These are phyloP conservation scores for Mikania micrantha DNA, from an alignment of 129 eudicot genomes.

Conservation along the genomic window DNA sequence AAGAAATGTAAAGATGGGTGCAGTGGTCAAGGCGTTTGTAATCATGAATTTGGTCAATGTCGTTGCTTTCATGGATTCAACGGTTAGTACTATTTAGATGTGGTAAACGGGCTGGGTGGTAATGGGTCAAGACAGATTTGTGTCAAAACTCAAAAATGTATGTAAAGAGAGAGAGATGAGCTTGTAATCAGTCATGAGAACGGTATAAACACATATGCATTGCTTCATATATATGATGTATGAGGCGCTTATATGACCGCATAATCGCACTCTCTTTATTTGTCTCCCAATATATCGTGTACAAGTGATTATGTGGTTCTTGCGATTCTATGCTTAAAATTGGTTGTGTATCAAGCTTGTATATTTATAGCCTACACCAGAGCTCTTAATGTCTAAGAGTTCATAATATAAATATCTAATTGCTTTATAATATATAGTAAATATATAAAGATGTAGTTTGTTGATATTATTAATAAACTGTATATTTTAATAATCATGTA, in stretches of 20 bases:
- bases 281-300: no score
- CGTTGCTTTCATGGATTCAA: constrained; percentile 90
- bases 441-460: background rate
- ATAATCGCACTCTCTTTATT: no score
- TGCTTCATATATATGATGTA: no score
- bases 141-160: no score
- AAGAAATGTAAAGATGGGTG: constrained; percentile 68
- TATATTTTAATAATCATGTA: background rate
- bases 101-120: background rate
- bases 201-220: no score
- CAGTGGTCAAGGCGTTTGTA: constrained; percentile 87
- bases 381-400: background rate
- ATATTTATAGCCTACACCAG: background rate
- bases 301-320: no score
- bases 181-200: no score
- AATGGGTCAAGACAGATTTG: background rate
- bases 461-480: background rate
- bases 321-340: background rate
- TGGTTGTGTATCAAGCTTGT: no score
- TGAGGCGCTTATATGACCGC: no score
- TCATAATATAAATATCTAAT: background rate
- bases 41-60: constrained; percentile 80
- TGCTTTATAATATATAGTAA: background rate
- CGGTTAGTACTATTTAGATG: constrained; percentile 48
- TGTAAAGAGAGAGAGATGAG: no score